These are phyloP conservation scores for Golubevia pallescens DNA, from an alignment of 1,284 basidiomycete species.

Conservation along the genomic window DNA sequence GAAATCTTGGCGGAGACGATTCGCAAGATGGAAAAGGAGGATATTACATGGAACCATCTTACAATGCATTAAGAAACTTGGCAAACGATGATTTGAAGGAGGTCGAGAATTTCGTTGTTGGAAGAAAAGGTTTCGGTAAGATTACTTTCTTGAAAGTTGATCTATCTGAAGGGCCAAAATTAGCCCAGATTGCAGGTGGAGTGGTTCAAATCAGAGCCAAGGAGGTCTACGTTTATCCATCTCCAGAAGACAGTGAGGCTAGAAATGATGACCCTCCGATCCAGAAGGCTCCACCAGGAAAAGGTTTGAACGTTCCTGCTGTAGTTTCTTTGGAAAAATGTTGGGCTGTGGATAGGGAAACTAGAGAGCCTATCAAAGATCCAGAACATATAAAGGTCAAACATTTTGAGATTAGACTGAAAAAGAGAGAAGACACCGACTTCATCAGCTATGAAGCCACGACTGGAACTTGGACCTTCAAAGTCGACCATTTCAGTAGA, in stretches of 20 bases:
- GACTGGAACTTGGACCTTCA: conserved; percentile 90
- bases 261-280: conserved; percentile 59
- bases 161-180: conserved; percentile 46
- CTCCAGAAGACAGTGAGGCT: conserved; percentile 39
- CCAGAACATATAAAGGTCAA: conserved; percentile 72
- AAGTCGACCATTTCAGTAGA: conserved; percentile 81
- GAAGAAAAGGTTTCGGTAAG: conserved; percentile 48
- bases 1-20: neutral
- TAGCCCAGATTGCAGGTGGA: conserved; percentile 52
- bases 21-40: conserved; percentile 37
- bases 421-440: conserved; percentile 81
- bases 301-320: conserved; percentile 88
- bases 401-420: conserved; percentile 82
- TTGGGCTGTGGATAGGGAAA: conserved; percentile 90
- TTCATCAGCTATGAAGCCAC: conserved; percentile 82
- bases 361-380: conserved; percentile 87
- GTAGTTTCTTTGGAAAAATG: conserved; percentile 80
- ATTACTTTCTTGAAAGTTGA: conserved; percentile 58
- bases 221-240: conserved; percentile 58
- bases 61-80: conserved; percentile 39
- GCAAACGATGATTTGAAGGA: conserved; percentile 40
- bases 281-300: conserved; percentile 71
- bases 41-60: conserved; percentile 50
- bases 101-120: conserved; percentile 50
- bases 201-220: conserved; percentile 56